phyloP scores from a whole-genome alignment of 805 yeast genomes.

The Kregervanrija fluxuum region DNA sequence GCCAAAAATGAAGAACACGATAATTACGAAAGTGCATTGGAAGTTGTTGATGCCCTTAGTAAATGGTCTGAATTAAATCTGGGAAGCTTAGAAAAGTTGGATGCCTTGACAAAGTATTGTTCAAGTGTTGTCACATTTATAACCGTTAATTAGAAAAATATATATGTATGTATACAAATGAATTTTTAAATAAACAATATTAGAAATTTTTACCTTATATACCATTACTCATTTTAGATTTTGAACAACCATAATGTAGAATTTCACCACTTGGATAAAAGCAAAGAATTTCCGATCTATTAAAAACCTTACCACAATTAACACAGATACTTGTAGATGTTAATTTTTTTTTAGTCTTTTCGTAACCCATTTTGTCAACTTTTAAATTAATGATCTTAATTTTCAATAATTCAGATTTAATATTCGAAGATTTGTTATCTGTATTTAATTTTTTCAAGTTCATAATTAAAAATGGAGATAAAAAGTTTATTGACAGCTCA shows the following conservation, averaged over 20 bases:
- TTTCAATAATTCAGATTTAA: conserved; percentile 45
- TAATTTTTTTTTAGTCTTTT: conserved; percentile 30
- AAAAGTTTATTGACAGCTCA: conserved; percentile 33
- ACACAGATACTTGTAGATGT: conserved; percentile 47
- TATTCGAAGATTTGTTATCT: conserved; percentile 30
- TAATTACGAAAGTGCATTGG: conserved; percentile 25
- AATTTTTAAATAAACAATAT: neutral
- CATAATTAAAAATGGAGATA: conserved; percentile 38
- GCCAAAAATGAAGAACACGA: conserved; percentile 9
- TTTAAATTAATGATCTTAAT: conserved; percentile 42
- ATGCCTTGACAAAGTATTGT: conserved; percentile 68
- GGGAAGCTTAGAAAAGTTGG: conserved; percentile 42
- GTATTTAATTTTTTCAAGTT: conserved; percentile 37
- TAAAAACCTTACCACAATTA: conserved; percentile 50
- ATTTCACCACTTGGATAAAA: conserved; percentile 37
- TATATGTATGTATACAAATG: neutral
- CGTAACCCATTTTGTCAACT: conserved; percentile 30
- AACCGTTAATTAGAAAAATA: conserved; percentile 32
- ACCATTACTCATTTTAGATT: neutral
- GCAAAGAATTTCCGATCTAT: conserved; percentile 37
- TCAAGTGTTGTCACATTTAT: conserved; percentile 69
- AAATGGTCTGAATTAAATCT: conserved; percentile 39
- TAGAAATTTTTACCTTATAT: neutral
- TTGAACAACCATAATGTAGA: conserved; percentile 51
- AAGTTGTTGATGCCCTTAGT: conserved; percentile 35